A percentile compares a stretch with the other conserved stretches of the same genome.
Evolutionary conservation across 352 stramenopile genomes (phyloP).

Genomic region (Phytophthora quininea): DNA sequence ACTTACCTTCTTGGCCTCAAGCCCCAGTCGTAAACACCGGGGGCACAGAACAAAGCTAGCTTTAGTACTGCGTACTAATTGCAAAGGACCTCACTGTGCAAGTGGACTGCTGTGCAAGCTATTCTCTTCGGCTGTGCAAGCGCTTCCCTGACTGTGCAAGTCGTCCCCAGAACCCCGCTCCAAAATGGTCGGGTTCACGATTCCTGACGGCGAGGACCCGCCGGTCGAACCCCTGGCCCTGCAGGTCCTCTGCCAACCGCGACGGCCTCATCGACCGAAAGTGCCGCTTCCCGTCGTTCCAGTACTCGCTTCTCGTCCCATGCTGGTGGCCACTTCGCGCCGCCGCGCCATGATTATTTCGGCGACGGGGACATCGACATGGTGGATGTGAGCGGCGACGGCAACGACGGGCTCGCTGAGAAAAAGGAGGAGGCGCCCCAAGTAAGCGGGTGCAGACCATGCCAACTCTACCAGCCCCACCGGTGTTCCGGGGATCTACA

Average conservation of each 20-base stretch:
- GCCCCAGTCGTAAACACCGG: not conserved
- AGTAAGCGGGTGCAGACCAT: not conserved
- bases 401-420: not conserved
- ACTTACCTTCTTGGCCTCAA: not conserved
- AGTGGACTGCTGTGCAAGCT: not conserved
- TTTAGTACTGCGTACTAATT: constrained; percentile 3
- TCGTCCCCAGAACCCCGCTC: not conserved
- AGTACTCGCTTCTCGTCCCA: not conserved
- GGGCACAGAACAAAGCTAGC: not conserved
- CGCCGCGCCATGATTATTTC: not conserved
- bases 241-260: not conserved
- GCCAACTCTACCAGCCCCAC: not conserved
- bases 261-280: not conserved
- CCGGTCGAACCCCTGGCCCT: not conserved
- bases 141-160: constrained; percentile 1
- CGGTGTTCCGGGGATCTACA: not conserved
- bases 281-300: not conserved
- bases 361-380: not conserved
- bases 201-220: not conserved
- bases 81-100: not conserved
- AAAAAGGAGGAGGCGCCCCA: not conserved
- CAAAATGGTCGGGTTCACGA: not conserved
- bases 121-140: not conserved
- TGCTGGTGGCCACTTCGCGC: not conserved
- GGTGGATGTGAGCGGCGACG: not conserved